A percentile compares a stretch with the other conserved stretches of the same genome.
These are phyloP conservation scores for Medicago ruthenica DNA, from an alignment of 306 rosid genomes.

Conservation along the genomic window DNA sequence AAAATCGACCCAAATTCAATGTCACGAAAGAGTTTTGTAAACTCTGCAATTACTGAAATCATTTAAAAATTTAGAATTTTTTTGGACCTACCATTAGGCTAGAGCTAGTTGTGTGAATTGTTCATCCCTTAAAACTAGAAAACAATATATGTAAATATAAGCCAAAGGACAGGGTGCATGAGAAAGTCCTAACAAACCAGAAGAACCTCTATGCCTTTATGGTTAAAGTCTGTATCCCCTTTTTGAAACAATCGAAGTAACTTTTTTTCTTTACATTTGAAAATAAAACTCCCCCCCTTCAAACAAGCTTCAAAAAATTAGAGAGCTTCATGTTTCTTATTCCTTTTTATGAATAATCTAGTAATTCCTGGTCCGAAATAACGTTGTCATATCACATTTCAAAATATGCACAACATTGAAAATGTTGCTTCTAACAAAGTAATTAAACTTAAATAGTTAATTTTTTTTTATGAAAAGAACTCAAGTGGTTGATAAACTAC, in stretches of 20 bases:
- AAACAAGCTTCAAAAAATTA: constrained; percentile 33
- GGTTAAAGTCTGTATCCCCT: constrained; percentile 47
- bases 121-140: constrained; percentile 15
- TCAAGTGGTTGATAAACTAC: too few species aligned
- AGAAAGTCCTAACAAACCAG: constrained; percentile 16
- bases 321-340: constrained; percentile 25
- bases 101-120: not conserved
- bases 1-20: too few species aligned
- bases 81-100: not conserved
- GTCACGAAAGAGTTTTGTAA: too few species aligned
- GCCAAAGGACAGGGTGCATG: constrained; percentile 33
- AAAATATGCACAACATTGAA: too few species aligned
- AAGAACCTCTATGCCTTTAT: constrained; percentile 12
- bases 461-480: too few species aligned
- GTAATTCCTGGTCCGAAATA: too few species aligned
- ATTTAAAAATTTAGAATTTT: not conserved
- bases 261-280: constrained; percentile 56
- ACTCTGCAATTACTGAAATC: too few species aligned
- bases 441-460: too few species aligned
- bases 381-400: too few species aligned
- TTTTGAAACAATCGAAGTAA: constrained; percentile 60
- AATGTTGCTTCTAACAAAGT: too few species aligned
- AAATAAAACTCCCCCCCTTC: constrained; percentile 41
- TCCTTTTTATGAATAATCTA: too few species aligned
- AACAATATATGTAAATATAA: not conserved